Base-by-base conservation (phyloP, 805 yeast species). In the Naumovozyma baii region DNA sequence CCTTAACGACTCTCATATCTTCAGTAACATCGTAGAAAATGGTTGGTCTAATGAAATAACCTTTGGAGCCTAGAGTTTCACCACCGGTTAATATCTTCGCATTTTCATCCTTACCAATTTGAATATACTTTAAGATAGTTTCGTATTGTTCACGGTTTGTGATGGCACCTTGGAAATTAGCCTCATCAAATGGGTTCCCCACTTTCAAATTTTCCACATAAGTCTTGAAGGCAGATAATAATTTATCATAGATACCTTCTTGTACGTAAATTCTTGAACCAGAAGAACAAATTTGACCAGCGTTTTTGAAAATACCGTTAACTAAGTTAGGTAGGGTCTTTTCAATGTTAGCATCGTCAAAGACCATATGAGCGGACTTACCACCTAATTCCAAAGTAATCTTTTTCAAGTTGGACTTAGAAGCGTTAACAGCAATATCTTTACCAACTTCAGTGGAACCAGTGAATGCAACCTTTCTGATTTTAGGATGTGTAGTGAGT, bases 301-400 rank as follows among this genome's bases (percentile, higher is more conserved):
- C 79, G 66, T 81, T 81, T 68, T 71, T 75, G 69, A 80, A 80
- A 54, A 82, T 82, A 68, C 86, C 86, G 37, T 71, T 63, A 38
- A 76, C 68, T 52, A 80, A 70, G 56, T 72, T 70, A 31, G 58
- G 59, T 39, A 73, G 66, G 47, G 78, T 67, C 45, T 61, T 61
- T 32, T 72, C 70, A 43, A 80, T 51, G 55, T 79, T 68, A 45
- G 80, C 82, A 59, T 82, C 92, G 49, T 73, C 68, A 56, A 81
- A 81, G 32, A 82, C 78, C 54, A 82, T 72, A 59, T 80, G 78
- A 54, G 88, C 83, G 43, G 87, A 80, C 63, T 82, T 82, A 63
- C 92, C 92, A 63, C 92, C 92, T 54, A 81, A 71, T 66, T 82
- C 92, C 63, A 82, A 69, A 37, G 90, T 80, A 39, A 80, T 81